Evolutionary conservation across 352 stramenopile genomes (phyloP), one percentile per base, ranked within the genome.

Genomic region (Phytophthora lateralis): DNA sequence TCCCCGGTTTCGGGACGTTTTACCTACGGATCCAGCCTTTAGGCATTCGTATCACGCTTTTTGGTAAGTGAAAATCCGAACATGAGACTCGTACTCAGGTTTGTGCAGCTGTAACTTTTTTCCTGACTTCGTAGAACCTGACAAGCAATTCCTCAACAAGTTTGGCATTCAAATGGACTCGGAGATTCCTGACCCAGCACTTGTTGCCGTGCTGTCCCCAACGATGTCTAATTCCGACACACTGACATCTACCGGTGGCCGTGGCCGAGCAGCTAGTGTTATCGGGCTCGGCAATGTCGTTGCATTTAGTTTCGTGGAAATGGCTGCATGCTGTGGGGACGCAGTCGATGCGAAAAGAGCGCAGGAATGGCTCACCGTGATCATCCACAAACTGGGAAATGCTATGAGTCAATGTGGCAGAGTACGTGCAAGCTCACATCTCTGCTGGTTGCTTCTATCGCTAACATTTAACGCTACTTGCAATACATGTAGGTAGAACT

Each of bases 1-100:
- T 94, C 60, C 83, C 85, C 15, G 76, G 76, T n/a, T 87, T 92
- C 41, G 85, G 85, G 6, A 83, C 69, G 0, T 62, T 91, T 52
- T 74, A 73, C n/a, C 32, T 90, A 43, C 62, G 75, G 39, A 55
- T 62, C 14, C 81, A 90, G 24, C 56, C 71, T 0, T 57, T 87
- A 48, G 73, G 75, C 24, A 87, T 89, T 56, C 84, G 82, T 20
- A 78, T 89, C 30, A 56, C 70, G 0, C 49, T 88, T 32, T 91
- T 90, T 59, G 80, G 83, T 92, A 73, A 37, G 57, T 54, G 32
- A 26, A 51, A 27, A 11, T 6, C 6, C 8, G 39, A 53, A 30
- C 20, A 52, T 18, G 3, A 1, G 14, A 5, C 21, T 24, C 1
- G 21, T 24, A 24, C 21, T 3, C 21, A 24, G 34, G 17, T 43